These are phyloP conservation scores for Fagopyrum tataricum DNA, from an alignment of 148 eudicot species.

Conservation along the genomic window DNA sequence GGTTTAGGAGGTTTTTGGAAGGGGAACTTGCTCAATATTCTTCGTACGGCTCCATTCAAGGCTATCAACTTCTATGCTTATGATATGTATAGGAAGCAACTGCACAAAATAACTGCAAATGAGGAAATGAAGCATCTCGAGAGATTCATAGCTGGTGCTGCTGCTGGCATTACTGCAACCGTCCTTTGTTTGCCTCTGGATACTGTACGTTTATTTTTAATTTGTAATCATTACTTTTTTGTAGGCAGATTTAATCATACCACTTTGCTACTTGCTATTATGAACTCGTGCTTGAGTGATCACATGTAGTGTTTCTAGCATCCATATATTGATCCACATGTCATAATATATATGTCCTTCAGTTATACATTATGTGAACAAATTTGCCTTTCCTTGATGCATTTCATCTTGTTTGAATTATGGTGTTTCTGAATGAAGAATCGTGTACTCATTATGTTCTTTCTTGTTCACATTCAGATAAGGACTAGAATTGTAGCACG, in stretches of 20 bases:
- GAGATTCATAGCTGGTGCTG: slow-evolving; percentile 65
- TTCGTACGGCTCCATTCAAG: slow-evolving; percentile 66
- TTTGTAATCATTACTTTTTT: background rate
- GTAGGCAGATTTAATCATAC: background rate
- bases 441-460: background rate
- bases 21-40: slow-evolving; percentile 62
- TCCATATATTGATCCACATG: background rate
- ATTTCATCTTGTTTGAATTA: background rate
- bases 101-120: slow-evolving; percentile 32
- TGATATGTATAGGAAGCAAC: slow-evolving; percentile 56
- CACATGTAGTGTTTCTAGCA: background rate
- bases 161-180: slow-evolving; percentile 71
- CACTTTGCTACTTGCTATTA: background rate
- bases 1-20: slow-evolving; percentile 70
- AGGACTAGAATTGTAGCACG: slow-evolving; percentile 60
- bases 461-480: slow-evolving; percentile 23
- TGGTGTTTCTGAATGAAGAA: background rate
- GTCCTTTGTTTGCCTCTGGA: slow-evolving; percentile 63
- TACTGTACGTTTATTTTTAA: slow-evolving; percentile 39
- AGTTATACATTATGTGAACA: background rate
- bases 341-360: background rate
- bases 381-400: background rate
- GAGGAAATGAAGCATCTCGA: slow-evolving; percentile 43
- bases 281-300: background rate
- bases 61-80: slow-evolving; percentile 59